Percentiles rank a stretch among this genome's conserved stretches.
Evolutionary conservation across 2,329 filamentous ascomycete species (phyloP).

Genomic region (Ceratocystis lukuohia): DNA sequence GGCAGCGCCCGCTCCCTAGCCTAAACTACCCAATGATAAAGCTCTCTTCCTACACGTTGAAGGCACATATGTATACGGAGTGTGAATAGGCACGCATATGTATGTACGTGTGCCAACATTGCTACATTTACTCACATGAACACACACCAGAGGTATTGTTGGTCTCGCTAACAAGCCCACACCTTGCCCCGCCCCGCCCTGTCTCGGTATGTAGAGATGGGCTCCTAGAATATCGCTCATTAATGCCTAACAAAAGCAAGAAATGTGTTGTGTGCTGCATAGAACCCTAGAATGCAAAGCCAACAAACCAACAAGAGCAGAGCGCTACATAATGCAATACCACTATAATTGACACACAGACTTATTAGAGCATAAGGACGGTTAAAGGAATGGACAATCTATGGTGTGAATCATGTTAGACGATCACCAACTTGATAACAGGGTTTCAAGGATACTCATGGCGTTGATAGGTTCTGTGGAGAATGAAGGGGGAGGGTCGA

Average conservation of each 20-base stretch:
- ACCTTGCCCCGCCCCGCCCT: background rate
- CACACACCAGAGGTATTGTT: background rate
- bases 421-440: background rate
- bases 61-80: background rate
- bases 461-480: slow-evolving; percentile 11
- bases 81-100: background rate
- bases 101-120: background rate
- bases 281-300: too few relatives aligned
- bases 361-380: background rate
- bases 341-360: slow-evolving; percentile 2
- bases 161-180: background rate
- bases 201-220: background rate
- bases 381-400: background rate
- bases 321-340: background rate
- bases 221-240: background rate
- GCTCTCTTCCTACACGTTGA: too few relatives aligned
- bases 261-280: background rate
- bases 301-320: background rate
- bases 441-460: background rate
- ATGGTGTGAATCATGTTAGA: background rate
- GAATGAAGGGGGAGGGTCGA: background rate
- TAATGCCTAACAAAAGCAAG: background rate
- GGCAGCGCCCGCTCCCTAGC: background rate
- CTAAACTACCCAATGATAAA: too few relatives aligned
- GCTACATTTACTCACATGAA: background rate